phyloP scores from a whole-genome alignment of 2,329 filamentous ascomycete genomes.

The Venturia nashicola region DNA sequence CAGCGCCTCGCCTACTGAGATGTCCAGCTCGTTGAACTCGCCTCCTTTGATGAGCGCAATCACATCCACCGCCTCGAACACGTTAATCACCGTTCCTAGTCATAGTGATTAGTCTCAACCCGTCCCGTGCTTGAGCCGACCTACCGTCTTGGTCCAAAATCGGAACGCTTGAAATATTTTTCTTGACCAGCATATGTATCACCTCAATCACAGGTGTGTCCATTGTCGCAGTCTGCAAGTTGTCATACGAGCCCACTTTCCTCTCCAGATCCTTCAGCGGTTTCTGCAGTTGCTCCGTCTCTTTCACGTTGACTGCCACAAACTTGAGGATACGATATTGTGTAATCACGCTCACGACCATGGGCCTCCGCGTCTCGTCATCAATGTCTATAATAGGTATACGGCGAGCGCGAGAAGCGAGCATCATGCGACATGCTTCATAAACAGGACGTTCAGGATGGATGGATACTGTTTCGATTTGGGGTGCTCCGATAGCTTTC shows the following conservation, averaged over 20 bases:
- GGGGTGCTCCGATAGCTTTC: conserved; percentile 78
- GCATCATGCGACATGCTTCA: conserved; percentile 89
- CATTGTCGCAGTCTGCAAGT: conserved; percentile 77
- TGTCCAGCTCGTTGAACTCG: conserved; percentile 77
- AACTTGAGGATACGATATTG: conserved; percentile 99
- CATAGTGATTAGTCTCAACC: background rate
- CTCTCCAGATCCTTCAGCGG: conserved; percentile 65
- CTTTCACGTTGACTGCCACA: conserved; percentile 85
- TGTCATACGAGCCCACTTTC: conserved; percentile 69
- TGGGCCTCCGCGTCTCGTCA: conserved; percentile 82
- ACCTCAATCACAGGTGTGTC: conserved; percentile 84
- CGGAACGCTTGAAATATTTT: conserved; percentile 89
- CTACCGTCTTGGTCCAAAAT: conserved; percentile 68
- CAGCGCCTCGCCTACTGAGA: conserved; percentile 78
- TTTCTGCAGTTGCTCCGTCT: conserved; percentile 81
- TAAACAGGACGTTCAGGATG: conserved; percentile 84
- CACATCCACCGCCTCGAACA: conserved; percentile 96
- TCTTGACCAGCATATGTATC: conserved; percentile 82
- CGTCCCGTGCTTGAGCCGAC: conserved; percentile 8
- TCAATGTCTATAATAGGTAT: conserved; percentile 91
- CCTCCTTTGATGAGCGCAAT: conserved; percentile 92
- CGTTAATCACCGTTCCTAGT: conserved; percentile 66
- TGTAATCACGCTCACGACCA: conserved; percentile 92
- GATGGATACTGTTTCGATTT: conserved; percentile 92
- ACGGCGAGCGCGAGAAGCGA: conserved; percentile 80